These are phyloP conservation scores for Ceratocystis colombiana DNA, from an alignment of 2,329 filamentous ascomycete genomes.

Conservation along the genomic window DNA sequence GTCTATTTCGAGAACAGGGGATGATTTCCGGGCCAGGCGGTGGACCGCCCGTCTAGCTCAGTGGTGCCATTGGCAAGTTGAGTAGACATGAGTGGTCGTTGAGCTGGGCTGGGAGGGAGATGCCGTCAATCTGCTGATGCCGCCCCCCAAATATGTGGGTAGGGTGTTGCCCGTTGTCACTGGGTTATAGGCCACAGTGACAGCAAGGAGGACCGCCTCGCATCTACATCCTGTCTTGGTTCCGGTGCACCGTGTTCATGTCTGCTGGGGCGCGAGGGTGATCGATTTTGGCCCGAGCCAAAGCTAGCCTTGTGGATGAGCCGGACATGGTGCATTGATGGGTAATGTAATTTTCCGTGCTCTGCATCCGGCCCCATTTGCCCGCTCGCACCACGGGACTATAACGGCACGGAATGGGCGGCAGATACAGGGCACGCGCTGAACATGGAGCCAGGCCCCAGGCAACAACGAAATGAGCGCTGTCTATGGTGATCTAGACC, in stretches of 20 bases:
- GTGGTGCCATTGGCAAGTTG: conserved; percentile 1
- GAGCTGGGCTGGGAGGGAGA: too few relatives aligned
- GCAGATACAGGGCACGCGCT: background rate
- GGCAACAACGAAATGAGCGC: background rate
- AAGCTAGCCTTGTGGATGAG: background rate
- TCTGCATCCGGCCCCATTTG: background rate
- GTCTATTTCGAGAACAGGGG: background rate
- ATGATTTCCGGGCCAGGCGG: background rate
- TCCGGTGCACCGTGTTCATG: background rate
- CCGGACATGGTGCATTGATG: background rate
- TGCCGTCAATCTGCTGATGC: background rate
- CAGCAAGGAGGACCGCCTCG: background rate
- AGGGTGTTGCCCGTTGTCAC: background rate
- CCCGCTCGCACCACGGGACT: background rate
- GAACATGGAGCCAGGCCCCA: background rate
- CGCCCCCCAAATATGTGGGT: background rate
- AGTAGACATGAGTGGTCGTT: background rate
- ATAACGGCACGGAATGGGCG: background rate
- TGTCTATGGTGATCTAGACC: background rate
- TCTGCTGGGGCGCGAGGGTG: background rate
- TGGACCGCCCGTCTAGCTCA: background rate
- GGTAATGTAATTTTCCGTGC: conserved; percentile 1
- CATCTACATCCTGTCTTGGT: background rate
- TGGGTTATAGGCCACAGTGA: background rate
- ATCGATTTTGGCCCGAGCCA: background rate